Base-by-base conservation (phyloP, 1,284 basidiomycete species). In the Trichosporon sp. region DNA sequence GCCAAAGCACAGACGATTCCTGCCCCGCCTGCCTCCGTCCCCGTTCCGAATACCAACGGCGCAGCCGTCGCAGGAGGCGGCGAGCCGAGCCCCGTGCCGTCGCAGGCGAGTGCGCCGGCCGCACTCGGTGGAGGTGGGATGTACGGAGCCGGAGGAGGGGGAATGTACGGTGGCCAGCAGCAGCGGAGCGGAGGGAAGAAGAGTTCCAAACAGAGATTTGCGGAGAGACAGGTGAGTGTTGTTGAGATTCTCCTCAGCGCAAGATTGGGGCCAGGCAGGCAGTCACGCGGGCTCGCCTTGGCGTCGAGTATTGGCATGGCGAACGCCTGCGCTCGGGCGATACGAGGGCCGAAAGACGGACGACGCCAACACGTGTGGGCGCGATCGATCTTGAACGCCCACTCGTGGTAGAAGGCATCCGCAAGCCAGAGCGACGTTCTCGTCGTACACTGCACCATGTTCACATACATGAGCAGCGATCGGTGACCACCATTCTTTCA, bases 201-300 rank as follows among this genome's bases (percentile, higher is more conserved):
- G 75, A 82, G 86, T 44, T 91, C 87, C 76, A 82, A 83, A 71
- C 81, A 82, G 68, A 85, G 90, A 52, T 90, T 90, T 79, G 85
- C 86, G 69, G 91, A 91, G 59, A 83, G 92, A 60, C 88, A 91
- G 85, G 91, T 90, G 70, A 70, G 84, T n/a, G n/a, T 73, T 14
- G 49, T 2, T n/a, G 49, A 54, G 49, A n/a, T 54, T 16, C 25
- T n/a, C 25, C 16, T 31, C 25, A 6, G 25, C 10, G 16, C 16
- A 29, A 27, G 27, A 29, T 16, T 29, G 49, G 49, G 25, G 49
- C n/a, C n/a, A n/a, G n/a, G n/a, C n/a, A n/a, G n/a, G n/a, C n/a
- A n/a, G n/a, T n/a, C n/a, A n/a, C n/a, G n/a, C n/a, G n/a, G n/a
- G n/a, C 27, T 31, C 31, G 29, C 49, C 49, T n/a, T 54, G 49